A percentile compares a stretch with the other conserved stretches of the same genome.
phyloP scores from a whole-genome alignment of 257 asterid genomes.

The Solanum bukasovii region DNA sequence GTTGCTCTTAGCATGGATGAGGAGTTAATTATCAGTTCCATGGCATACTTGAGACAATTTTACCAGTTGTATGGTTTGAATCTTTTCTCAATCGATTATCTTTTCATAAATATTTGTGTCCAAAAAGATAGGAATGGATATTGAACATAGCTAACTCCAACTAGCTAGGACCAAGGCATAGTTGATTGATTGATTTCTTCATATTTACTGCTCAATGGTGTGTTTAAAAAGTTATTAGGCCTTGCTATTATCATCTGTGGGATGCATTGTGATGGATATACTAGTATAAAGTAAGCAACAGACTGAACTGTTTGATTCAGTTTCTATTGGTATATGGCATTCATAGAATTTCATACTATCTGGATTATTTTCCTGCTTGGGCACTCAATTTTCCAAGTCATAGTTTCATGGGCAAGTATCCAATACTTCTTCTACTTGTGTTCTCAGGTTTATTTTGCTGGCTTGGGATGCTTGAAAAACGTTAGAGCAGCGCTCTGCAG shows the following conservation, averaged over 20 bases:
- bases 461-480: slow-evolving; percentile 95
- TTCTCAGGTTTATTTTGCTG: slow-evolving; percentile 95
- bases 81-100: not conserved
- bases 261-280: slow-evolving; percentile 30
- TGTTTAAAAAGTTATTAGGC: slow-evolving; percentile 18
- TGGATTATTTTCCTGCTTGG: not conserved
- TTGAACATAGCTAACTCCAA: not conserved
- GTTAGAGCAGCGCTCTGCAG: slow-evolving; percentile 96
- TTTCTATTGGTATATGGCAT: not conserved
- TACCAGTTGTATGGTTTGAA: not conserved
- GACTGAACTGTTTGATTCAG: slow-evolving; percentile 13
- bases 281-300: slow-evolving; percentile 27
- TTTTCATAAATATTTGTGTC: not conserved
- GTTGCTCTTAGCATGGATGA: not conserved
- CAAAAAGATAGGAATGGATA: not conserved
- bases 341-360: not conserved
- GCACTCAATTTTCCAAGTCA: not conserved
- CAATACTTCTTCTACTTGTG: not conserved
- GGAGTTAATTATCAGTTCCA: not conserved
- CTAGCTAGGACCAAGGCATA: not conserved
- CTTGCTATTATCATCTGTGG: slow-evolving; percentile 16
- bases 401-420: not conserved
- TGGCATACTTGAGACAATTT: not conserved
- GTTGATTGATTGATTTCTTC: not conserved
- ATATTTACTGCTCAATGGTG: slow-evolving; percentile 9